phyloP scores from a whole-genome alignment of 768 basidiomycete species.

The Boletus fagicola region DNA sequence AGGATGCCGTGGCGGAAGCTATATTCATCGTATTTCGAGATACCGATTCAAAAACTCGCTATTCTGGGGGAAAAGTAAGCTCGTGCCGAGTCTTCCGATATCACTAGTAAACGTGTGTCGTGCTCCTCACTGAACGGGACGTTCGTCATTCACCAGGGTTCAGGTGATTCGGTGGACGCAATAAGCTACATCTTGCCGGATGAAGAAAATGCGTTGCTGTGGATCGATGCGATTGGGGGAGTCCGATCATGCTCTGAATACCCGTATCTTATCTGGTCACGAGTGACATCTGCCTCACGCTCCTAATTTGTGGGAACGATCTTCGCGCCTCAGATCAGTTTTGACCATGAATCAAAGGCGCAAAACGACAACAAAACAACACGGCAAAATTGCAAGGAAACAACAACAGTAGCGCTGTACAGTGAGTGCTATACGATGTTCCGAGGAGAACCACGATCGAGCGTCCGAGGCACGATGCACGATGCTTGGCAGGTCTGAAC shows the following conservation, averaged over 20 bases:
- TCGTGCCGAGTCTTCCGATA: not conserved
- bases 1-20: not conserved
- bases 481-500: not conserved
- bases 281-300: not conserved
- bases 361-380: not conserved
- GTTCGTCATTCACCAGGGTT: constrained; percentile 1
- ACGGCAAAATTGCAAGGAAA: not conserved
- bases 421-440: not conserved
- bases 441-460: not conserved
- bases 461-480: not conserved
- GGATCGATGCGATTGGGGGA: not conserved
- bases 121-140: too few relatives aligned
- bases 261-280: constrained; percentile 12
- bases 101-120: too few relatives aligned
- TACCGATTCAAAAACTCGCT: not conserved
- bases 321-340: not conserved
- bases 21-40: constrained; percentile 4
- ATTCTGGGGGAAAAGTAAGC: not conserved
- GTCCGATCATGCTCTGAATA: not conserved
- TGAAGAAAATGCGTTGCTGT: constrained; percentile 1
- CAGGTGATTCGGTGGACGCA: not conserved
- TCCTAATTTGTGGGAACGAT: not conserved
- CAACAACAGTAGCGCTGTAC: not conserved
- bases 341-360: not conserved
- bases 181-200: not conserved